These are phyloP conservation scores for Glycine latifolia DNA, from an alignment of 306 rosid genomes.

Conservation along the genomic window DNA sequence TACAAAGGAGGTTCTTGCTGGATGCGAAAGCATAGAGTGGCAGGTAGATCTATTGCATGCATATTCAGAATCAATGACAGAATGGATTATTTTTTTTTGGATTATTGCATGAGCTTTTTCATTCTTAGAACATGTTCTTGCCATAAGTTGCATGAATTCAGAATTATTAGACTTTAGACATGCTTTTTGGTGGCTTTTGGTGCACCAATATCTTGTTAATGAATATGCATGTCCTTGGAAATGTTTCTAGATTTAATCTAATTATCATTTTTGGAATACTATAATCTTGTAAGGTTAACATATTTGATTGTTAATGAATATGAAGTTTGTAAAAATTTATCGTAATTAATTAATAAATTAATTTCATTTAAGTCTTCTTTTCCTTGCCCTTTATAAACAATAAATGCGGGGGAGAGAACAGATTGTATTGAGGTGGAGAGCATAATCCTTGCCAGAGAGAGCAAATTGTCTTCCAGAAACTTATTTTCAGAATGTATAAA, in stretches of 20 bases:
- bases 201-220: background rate
- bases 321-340: background rate
- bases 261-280: constrained; percentile 26
- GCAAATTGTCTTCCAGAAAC: background rate
- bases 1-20: constrained; percentile 70
- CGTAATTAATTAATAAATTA: background rate
- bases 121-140: constrained; percentile 20
- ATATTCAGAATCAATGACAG: constrained; percentile 13
- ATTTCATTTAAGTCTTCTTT: background rate
- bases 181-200: constrained; percentile 10
- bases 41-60: constrained; percentile 65
- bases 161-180: constrained; percentile 4
- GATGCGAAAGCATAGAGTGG: constrained; percentile 90
- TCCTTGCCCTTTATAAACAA: background rate
- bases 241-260: constrained; percentile 26
- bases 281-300: background rate
- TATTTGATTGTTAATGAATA: background rate
- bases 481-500: background rate
- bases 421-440: background rate
- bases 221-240: background rate
- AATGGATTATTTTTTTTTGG: background rate
- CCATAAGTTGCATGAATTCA: background rate
- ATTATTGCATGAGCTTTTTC: background rate
- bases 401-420: background rate
- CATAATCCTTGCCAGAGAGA: background rate